phyloP scores from a whole-genome alignment of 2,329 filamentous ascomycete genomes.

The Penicillium rolfsii region DNA sequence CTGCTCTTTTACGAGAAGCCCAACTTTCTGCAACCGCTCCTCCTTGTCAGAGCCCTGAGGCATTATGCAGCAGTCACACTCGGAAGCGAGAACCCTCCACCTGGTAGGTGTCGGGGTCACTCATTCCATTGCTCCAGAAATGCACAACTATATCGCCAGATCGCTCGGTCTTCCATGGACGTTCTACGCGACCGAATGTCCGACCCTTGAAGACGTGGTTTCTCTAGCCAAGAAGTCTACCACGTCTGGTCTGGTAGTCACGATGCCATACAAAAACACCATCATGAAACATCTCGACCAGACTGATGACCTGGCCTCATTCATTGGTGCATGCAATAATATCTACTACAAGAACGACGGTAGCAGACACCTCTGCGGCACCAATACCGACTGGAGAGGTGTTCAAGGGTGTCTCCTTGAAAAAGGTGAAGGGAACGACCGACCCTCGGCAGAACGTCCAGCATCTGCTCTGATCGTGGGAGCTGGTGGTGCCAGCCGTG shows the following conservation, averaged over 20 bases:
- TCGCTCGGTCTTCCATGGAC: constrained; percentile 23
- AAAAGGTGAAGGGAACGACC: constrained; percentile 14
- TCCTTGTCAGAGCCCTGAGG: background rate
- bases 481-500: constrained; percentile 24
- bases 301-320: constrained; percentile 11
- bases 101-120: constrained; percentile 23
- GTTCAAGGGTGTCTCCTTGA: constrained; percentile 23
- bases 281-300: constrained; percentile 21
- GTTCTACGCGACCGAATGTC: constrained; percentile 21
- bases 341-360: constrained; percentile 17
- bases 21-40: background rate
- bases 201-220: constrained; percentile 15
- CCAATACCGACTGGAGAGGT: constrained; percentile 25
- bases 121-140: constrained; percentile 24
- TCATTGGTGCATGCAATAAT: constrained; percentile 25
- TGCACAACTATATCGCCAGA: constrained; percentile 26
- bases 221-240: constrained; percentile 13
- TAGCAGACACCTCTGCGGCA: constrained; percentile 15
- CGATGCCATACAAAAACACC: constrained; percentile 24
- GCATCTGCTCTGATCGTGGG: constrained; percentile 21
- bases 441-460: constrained; percentile 12
- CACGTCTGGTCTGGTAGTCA: constrained; percentile 22
- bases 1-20: background rate
- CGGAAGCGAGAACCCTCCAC: constrained; percentile 18
- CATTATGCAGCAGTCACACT: constrained; percentile 1